Percentiles rank a stretch among this genome's conserved stretches.
These are phyloP conservation scores for Claviceps cyperi DNA, from an alignment of 2,329 filamentous ascomycete genomes.

Conservation along the genomic window DNA sequence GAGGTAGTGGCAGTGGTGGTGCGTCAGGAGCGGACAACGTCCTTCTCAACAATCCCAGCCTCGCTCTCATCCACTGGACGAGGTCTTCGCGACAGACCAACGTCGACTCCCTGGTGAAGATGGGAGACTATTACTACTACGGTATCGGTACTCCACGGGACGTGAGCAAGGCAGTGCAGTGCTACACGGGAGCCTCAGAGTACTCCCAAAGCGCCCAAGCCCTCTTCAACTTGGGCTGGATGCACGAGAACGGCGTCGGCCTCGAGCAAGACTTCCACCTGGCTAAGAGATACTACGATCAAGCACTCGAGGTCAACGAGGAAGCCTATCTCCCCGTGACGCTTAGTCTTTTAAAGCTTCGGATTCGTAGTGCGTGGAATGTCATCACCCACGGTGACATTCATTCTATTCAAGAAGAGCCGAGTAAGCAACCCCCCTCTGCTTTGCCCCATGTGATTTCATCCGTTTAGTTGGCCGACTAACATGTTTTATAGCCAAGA, in stretches of 20 bases:
- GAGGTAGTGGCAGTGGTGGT: constrained; percentile 15
- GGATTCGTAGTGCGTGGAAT: constrained; percentile 85
- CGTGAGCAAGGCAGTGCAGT: constrained; percentile 76
- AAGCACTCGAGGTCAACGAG: constrained; percentile 77
- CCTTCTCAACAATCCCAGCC: constrained; percentile 35
- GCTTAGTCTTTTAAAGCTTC: constrained; percentile 71
- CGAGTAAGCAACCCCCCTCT: constrained; percentile 40
- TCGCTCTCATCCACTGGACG: constrained; percentile 89
- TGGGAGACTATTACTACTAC: constrained; percentile 91
- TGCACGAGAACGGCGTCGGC: constrained; percentile 94
- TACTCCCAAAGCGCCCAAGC: constrained; percentile 87
- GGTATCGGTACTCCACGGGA: constrained; percentile 63
- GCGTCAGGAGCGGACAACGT: constrained; percentile 15
- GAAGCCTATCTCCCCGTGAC: constrained; percentile 92
- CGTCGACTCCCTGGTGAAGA: constrained; percentile 87
- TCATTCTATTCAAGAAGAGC: constrained; percentile 84
- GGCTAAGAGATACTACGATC: constrained; percentile 90
- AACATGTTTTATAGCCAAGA: constrained; percentile 35
- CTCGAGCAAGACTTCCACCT: constrained; percentile 93
- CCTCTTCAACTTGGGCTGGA: constrained; percentile 95
- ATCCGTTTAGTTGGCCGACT: too few relatives aligned
- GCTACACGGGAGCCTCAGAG: constrained; percentile 85
- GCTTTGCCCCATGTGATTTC: too few relatives aligned
- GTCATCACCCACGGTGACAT: constrained; percentile 78
- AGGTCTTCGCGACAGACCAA: constrained; percentile 87